These are phyloP conservation scores for Colletotrichum sp. DNA, from an alignment of 2,329 filamentous ascomycete species.

Conservation along the genomic window DNA sequence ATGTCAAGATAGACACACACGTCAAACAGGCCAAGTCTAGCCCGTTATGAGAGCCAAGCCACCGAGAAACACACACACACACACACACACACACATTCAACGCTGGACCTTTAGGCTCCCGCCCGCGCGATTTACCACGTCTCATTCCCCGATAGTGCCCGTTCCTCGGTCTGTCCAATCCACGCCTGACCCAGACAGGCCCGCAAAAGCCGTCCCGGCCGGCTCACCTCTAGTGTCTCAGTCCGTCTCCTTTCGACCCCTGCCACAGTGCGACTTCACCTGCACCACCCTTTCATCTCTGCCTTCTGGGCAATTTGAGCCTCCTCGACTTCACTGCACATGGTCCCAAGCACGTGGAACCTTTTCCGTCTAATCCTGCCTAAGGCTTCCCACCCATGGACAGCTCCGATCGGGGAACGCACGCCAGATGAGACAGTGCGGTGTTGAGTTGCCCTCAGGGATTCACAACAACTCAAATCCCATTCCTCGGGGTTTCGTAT, in stretches of 20 bases:
- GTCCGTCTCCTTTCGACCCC: neutral
- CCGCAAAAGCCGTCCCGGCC: slow-evolving; percentile 9
- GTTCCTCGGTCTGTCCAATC: neutral
- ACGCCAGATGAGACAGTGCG: slow-evolving; percentile 14
- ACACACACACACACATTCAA: neutral
- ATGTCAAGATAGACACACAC: neutral
- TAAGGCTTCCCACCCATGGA: neutral
- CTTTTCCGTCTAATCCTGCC: neutral
- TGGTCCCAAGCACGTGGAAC: slow-evolving; percentile 15
- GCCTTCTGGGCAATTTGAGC: neutral
- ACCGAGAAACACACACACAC: neutral
- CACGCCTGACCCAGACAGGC: neutral
- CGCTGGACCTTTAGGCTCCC: neutral
- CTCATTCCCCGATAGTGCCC: neutral
- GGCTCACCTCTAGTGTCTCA: slow-evolving; percentile 1
- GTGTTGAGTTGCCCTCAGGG: slow-evolving; percentile 17
- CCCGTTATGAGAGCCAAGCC: neutral
- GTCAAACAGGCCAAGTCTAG: neutral
- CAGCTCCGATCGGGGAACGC: slow-evolving; percentile 4
- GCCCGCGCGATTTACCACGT: neutral
- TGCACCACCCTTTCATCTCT: slow-evolving; percentile 8
- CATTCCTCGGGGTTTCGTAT: slow-evolving; percentile 5
- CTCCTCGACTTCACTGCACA: neutral
- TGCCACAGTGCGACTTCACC: neutral
- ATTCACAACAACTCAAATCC: slow-evolving; percentile 16